Evolutionary conservation across 2,329 filamentous ascomycete genomes (phyloP), one percentile per base, ranked within the genome.

Genomic region (Endocalyx cinctus): DNA sequence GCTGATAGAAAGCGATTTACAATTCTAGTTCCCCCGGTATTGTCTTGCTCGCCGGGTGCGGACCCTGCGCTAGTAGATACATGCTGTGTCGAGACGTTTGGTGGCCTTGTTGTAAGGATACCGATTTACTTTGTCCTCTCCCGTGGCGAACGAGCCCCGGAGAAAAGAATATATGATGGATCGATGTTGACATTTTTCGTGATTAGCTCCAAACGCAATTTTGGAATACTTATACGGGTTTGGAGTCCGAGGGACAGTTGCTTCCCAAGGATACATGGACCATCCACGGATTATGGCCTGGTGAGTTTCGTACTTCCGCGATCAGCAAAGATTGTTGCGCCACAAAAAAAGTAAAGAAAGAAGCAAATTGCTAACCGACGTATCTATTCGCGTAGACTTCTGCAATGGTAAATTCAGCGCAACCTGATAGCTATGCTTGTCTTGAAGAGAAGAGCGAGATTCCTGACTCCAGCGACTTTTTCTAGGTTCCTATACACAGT

Each of bases 41-140:
- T 71, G 19, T 77, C 72, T 2, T 77, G 73, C 57, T 72, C 69
- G 1, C 45, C 56, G 14, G 50, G 57, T 2, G 71, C 69, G 5
- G 55, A 58, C 16, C 64, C 62, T 2, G 56, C 47, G 20, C 52
- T 62, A 33, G 70, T 74, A 20, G 77, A 83, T 48, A 71, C 71
- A 1, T 83, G 79, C 65, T 83, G 79, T 47, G 66, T 67, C 12
- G 79, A 83, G 60, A 82, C 79, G 0, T 82, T 64, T 45, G 79
- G 79, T 17, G 79, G 79, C 4, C 63, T 83, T 5, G 50, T 82
- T 19, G 59, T 65, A 45, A 40, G 57, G 47, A 23, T 12, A n/a
- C n/a, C n/a, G n/a, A n/a, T n/a, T n/a, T n/a, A n/a, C n/a, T n/a
- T n/a, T n/a, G n/a, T n/a, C n/a, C n/a, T n/a, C n/a, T n/a, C n/a